These are phyloP conservation scores for Epichloe amarillans DNA, from an alignment of 2,329 filamentous ascomycete species.

Conservation along the genomic window DNA sequence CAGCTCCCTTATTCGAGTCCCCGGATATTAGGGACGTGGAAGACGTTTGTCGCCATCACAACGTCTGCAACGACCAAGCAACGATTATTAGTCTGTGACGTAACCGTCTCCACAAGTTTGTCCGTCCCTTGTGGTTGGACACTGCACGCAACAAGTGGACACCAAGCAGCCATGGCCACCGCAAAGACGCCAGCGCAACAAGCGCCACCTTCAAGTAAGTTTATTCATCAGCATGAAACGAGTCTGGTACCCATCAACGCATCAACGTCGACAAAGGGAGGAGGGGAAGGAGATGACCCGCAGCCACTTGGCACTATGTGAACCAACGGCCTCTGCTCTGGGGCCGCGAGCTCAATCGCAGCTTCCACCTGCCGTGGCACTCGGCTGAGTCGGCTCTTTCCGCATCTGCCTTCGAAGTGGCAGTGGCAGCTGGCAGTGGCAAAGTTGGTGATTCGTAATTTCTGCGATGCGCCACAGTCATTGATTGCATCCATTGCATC, in stretches of 20 bases:
- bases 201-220: constrained; percentile 6
- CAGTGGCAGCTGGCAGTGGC: background rate
- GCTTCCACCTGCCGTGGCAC: too few species aligned
- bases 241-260: background rate
- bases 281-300: background rate
- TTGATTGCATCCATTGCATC: background rate
- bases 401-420: background rate
- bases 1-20: too few species aligned
- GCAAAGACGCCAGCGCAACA: constrained; percentile 6
- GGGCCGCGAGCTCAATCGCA: background rate
- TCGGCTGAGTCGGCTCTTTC: background rate
- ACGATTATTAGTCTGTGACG: background rate
- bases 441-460: background rate
- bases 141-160: too few species aligned
- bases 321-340: background rate
- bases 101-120: background rate
- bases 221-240: background rate
- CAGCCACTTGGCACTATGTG: background rate
- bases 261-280: too few species aligned
- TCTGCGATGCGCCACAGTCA: background rate
- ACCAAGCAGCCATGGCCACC: constrained; percentile 2
- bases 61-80: background rate
- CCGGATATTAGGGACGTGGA: too few species aligned
- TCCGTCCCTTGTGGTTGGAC: too few species aligned
- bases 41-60: background rate